Evolutionary conservation across 2,329 filamentous ascomycete genomes (phyloP).

Genomic region (Penicillium janthinellum): DNA sequence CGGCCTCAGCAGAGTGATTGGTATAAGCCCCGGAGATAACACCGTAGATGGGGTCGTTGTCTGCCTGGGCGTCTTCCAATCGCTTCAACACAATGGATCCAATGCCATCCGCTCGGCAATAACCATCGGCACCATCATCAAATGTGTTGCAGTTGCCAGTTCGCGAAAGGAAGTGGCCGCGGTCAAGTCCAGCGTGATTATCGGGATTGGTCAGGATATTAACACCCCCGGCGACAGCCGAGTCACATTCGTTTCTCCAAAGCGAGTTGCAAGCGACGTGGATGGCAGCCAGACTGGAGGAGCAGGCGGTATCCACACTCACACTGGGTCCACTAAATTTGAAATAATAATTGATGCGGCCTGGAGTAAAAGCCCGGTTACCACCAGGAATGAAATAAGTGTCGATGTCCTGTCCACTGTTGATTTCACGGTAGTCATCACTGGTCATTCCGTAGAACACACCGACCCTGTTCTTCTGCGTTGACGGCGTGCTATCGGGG

Average conservation of each 20-base stretch:
- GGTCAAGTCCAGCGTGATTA: slow-evolving; percentile 73
- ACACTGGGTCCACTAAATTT: slow-evolving; percentile 73
- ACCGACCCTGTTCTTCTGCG: slow-evolving; percentile 65
- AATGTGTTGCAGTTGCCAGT: slow-evolving; percentile 78
- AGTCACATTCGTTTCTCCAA: slow-evolving; percentile 76
- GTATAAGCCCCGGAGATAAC: slow-evolving; percentile 74
- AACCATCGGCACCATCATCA: slow-evolving; percentile 77
- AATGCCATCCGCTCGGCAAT: slow-evolving; percentile 77
- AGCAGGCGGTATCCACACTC: slow-evolving; percentile 77
- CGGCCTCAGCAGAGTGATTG: slow-evolving; percentile 79
- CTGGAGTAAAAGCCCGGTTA: slow-evolving; percentile 52
- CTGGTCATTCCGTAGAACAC: slow-evolving; percentile 76
- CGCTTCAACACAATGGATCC: slow-evolving; percentile 77
- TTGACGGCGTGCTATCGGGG: slow-evolving; percentile 70
- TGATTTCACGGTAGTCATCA: slow-evolving; percentile 77
- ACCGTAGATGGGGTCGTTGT: slow-evolving; percentile 70
- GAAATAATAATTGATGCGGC: slow-evolving; percentile 63
- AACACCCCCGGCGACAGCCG: slow-evolving; percentile 75
- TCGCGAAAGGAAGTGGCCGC: slow-evolving; percentile 76
- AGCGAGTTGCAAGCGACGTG: slow-evolving; percentile 72
- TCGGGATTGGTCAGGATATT: slow-evolving; percentile 79
- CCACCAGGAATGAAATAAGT: slow-evolving; percentile 68
- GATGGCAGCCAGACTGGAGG: slow-evolving; percentile 71
- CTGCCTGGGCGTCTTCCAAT: slow-evolving; percentile 73
- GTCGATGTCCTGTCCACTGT: slow-evolving; percentile 70